Percentiles rank a stretch among this genome's conserved stretches.
These are phyloP conservation scores for Mortierella polycephala DNA, from an alignment of 371 early-diverging fungal species.

Conservation along the genomic window DNA sequence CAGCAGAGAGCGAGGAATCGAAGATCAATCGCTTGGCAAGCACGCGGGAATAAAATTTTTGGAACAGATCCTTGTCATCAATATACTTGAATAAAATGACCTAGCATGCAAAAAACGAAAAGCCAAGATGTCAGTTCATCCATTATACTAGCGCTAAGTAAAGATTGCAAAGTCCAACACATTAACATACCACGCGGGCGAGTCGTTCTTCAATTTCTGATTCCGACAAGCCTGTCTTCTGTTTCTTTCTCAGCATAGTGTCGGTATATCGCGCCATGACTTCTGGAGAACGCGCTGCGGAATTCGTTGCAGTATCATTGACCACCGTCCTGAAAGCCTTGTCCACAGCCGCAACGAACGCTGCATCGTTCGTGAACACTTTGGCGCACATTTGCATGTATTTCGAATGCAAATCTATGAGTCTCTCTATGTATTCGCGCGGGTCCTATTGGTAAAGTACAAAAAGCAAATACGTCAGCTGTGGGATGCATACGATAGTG, in stretches of 20 bases:
- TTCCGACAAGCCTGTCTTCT: slow-evolving; percentile 55
- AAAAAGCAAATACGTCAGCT: not conserved
- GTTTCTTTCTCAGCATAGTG: slow-evolving; percentile 72
- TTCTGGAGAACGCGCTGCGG: slow-evolving; percentile 74
- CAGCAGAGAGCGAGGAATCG: slow-evolving; percentile 76
- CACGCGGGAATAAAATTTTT: slow-evolving; percentile 84
- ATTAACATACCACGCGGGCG: slow-evolving; percentile 43
- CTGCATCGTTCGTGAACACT: slow-evolving; percentile 74
- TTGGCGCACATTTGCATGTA: slow-evolving; percentile 68
- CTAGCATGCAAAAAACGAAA: slow-evolving; percentile 30
- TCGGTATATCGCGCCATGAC: slow-evolving; percentile 87
- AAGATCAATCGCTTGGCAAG: slow-evolving; percentile 85
- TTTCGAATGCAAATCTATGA: slow-evolving; percentile 73
- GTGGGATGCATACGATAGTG: not conserved
- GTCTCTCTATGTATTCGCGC: slow-evolving; percentile 70
- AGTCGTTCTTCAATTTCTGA: slow-evolving; percentile 56
- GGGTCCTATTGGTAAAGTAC: slow-evolving; percentile 66
- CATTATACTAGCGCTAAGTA: not conserved
- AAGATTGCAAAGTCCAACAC: not conserved
- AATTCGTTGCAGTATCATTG: slow-evolving; percentile 67
- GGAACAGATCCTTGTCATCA: slow-evolving; percentile 92
- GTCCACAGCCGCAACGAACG: slow-evolving; percentile 85
- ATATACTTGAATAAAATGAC: slow-evolving; percentile 87
- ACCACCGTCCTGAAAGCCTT: slow-evolving; percentile 85
- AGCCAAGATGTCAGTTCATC: not conserved